Evolutionary conservation across 2,329 filamentous ascomycete species (phyloP), one percentile per base, ranked within the genome.

Genomic region (Beauveria caledonica): DNA sequence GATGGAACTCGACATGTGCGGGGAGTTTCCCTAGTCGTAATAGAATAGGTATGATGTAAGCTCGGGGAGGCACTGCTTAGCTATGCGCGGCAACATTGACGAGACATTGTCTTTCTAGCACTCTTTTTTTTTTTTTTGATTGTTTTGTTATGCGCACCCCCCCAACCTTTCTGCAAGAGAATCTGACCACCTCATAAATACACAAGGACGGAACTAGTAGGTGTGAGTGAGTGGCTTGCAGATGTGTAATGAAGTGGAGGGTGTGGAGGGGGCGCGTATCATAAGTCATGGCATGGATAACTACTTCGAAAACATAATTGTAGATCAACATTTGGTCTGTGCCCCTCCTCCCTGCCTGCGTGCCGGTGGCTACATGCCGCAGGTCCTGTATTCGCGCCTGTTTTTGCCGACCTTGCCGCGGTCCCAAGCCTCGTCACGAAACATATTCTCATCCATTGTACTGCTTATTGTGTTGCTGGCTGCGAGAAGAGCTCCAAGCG

Each of bases 361-460:
- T 48, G 21, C 13, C 13, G 13, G 45, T 21, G 13, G 45, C 15
- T 11, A 15, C 25, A 21, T 19, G 10, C 36, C 17, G 21, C 53
- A 56, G 17, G 11, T 42, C 25, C 42, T 17, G 19, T 6, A 27
- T 40, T 17, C 23, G 55, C 55, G 55, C 55, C 55, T 58, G 55
- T 58, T 46, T 46, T 58, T 44, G 45, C 55, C 55, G 55, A 58
- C 55, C 23, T 58, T 58, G 55, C 55, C 55, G 55, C 55, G 21
- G 11, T 13, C 7, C 27, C n/a, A 45, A 39, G 19, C 25, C 39
- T 46, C 27, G 8, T 10, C 23, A 25, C 13, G 42, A 17, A 10
- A n/a, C 53, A 19, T 48, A 19, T 9, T 21, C 13, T 17, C 36
- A 11, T 46, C 9, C 36, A 13, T 33, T 15, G 1, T 15, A 10